A percentile compares a stretch with the other conserved stretches of the same genome.
These are phyloP conservation scores for Lentinula sp. DNA, from an alignment of 768 basidiomycete species.

Conservation along the genomic window DNA sequence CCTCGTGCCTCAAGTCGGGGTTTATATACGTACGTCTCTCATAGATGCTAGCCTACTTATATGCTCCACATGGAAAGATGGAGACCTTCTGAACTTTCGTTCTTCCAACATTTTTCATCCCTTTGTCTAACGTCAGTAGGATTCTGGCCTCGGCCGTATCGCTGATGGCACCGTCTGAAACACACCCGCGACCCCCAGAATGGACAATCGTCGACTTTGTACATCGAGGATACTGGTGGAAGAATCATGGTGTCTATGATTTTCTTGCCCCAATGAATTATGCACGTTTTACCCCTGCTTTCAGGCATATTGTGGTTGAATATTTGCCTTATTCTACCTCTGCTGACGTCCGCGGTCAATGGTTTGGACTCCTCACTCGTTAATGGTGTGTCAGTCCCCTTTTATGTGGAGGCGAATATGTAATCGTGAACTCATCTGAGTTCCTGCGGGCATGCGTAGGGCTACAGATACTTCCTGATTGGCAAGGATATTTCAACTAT, in stretches of 20 bases:
- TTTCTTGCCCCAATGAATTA: background rate
- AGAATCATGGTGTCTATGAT: slow-evolving; percentile 40
- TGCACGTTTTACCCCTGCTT: background rate
- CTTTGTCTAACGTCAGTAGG: background rate
- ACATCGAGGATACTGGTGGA: slow-evolving; percentile 57
- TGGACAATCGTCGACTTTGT: slow-evolving; percentile 58
- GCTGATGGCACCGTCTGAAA: background rate
- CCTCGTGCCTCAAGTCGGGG: background rate
- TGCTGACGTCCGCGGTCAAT: slow-evolving; percentile 62
- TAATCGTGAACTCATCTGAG: too few relatives aligned
- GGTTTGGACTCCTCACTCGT: slow-evolving; percentile 67
- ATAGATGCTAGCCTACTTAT: background rate
- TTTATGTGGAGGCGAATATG: background rate
- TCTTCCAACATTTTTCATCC: background rate
- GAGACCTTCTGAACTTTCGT: background rate
- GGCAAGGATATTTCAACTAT: slow-evolving; percentile 49
- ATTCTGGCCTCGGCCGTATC: background rate
- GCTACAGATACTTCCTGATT: slow-evolving; percentile 61
- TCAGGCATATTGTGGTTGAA: slow-evolving; percentile 51
- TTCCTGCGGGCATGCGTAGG: slow-evolving; percentile 27
- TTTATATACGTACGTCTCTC: background rate
- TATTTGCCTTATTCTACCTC: slow-evolving; percentile 51
- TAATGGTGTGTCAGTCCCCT: slow-evolving; percentile 29
- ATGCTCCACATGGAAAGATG: background rate
- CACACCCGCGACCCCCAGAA: slow-evolving; percentile 28